A percentile compares a stretch with the other conserved stretches of the same genome.
Conservation (phyloP, 768 basidiomycete species). For the Lactifluus echinatus region DNA sequence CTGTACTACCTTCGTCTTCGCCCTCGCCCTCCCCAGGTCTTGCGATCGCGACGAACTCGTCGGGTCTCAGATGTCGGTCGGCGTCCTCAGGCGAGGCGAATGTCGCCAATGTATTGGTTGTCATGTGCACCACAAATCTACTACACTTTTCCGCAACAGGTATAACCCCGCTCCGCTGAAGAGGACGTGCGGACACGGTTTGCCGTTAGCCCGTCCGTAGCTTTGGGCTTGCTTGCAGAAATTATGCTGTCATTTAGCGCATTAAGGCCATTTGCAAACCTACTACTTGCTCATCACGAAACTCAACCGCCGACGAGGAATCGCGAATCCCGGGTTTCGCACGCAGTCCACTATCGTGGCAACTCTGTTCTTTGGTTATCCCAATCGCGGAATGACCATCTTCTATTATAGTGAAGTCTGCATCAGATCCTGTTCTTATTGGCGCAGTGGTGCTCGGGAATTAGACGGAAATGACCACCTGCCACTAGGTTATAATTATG, state of each 20-base stretch:
- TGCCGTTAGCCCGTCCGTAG: background rate
- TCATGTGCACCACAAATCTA: background rate
- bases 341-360: background rate
- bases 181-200: background rate
- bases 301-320: conserved; percentile 1
- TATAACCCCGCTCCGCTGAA: background rate
- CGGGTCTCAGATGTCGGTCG: no score
- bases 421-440: background rate
- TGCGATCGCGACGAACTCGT: no score
- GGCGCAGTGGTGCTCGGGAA: background rate
- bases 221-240: background rate
- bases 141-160: background rate
- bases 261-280: background rate
- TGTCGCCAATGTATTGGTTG: background rate
- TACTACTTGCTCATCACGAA: background rate
- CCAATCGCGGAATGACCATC: background rate
- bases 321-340: background rate
- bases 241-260: background rate
- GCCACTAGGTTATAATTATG: background rate
- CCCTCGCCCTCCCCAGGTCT: no score
- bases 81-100: background rate
- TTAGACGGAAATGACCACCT: background rate
- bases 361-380: background rate
- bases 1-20: no score
- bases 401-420: background rate